Base-by-base conservation (phyloP, 2,329 filamentous ascomycete species). In the Ascochyta clinopodiicola region DNA sequence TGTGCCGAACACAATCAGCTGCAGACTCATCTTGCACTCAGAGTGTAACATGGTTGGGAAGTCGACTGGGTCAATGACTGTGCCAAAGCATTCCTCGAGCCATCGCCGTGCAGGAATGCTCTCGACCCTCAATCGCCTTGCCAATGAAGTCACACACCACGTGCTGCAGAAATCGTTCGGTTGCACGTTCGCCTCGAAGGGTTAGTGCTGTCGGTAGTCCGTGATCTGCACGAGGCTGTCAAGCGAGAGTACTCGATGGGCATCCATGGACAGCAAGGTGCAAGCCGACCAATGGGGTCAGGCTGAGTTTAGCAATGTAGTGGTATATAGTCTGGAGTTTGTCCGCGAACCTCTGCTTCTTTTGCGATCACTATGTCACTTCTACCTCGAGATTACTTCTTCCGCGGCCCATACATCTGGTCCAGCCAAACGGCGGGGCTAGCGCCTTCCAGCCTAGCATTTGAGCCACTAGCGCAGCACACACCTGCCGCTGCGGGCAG, bases 191-290 rank as follows among this genome's bases (percentile, higher is more conserved):
- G 48, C 57, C 59, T 25, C 32, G 46, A 46, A 46, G 35, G 58
- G 62, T 57, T 64, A 64, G 60, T 53, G 48, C 54, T 39, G 47
- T 58, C 38, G 39, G 46, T 51, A 61, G 57, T 42, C 58, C 44
- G 55, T 22, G 45, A 54, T 58, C 50, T 58, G 50, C 45, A 48
- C 42, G 50, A 57, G 49, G 45, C 50, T 58, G 55, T 48, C 55
- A 53, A 58, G 54, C 55, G 55, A 54, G 55, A 54, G 55, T 58
- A 54, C 49, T 58, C 40, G 19, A 58, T 58, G 50, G 45, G 32
- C 49, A 50, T 49, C 40, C 25, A 43, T 37, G 55, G 49, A 50
- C 45, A 58, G 17, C 36, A 58, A 43, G 50, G 45, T 53, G 32
- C 42, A 46, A 35, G 22, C 45, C 53, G 47, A 31, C 50, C 44